Conservation (phyloP, 1,139 yeast genomes). For the Nakaseomyces kungkrabaensis region DNA sequence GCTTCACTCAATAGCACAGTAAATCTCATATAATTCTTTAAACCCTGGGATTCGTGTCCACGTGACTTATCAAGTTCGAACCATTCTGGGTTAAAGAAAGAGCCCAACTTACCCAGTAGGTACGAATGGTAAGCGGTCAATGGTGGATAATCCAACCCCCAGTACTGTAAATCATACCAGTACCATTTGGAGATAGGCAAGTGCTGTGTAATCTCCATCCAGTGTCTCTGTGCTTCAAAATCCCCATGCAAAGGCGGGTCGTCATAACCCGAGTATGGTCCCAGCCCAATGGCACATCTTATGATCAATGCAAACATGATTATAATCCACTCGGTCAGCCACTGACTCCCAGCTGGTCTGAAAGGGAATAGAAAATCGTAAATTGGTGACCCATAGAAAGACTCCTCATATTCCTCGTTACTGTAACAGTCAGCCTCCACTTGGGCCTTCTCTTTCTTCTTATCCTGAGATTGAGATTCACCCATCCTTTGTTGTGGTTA, state of each 20-base stretch:
- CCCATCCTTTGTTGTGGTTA: too few relatives aligned
- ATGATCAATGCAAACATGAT: conserved; percentile 66
- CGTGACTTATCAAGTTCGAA: conserved; percentile 63
- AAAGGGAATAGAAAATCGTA: conserved; percentile 53
- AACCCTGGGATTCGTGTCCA: conserved; percentile 51
- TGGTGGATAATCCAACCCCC: conserved; percentile 98
- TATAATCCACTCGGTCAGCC: conserved; percentile 78
- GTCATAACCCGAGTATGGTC: conserved; percentile 67
- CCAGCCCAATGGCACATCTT: conserved; percentile 80
- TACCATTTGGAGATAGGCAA: conserved; percentile 78
- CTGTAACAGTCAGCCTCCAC: neutral
- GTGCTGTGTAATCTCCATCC: conserved; percentile 85
- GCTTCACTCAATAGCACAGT: conserved; percentile 72
- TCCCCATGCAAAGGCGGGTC: conserved; percentile 83
- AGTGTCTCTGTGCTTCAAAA: conserved; percentile 95
- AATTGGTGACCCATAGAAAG: conserved; percentile 42
- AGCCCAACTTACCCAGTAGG: conserved; percentile 65
- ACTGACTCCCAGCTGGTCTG: conserved; percentile 68
- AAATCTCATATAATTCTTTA: conserved; percentile 77
- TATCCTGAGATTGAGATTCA: neutral
- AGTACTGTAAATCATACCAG: conserved; percentile 75
- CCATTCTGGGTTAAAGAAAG: conserved; percentile 57
- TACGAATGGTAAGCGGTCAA: conserved; percentile 90
- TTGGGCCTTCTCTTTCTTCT: neutral
- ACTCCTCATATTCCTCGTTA: conserved; percentile 11